These are phyloP conservation scores for Aspergillus uvarum DNA, from an alignment of 2,329 filamentous ascomycete genomes.

Conservation along the genomic window DNA sequence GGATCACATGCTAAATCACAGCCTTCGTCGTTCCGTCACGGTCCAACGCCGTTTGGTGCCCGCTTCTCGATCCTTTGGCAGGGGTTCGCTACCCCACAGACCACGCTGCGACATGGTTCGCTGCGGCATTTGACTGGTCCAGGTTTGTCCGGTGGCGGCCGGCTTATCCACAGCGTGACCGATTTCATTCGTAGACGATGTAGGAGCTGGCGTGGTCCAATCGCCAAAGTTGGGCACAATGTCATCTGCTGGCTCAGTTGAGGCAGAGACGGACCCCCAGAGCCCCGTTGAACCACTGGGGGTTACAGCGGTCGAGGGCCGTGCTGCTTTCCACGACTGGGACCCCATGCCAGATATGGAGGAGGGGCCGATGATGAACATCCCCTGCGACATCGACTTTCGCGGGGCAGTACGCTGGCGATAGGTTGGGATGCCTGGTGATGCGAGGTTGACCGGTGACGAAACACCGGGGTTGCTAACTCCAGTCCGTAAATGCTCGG, in stretches of 20 bases:
- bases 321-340: conserved; percentile 25
- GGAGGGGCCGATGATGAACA: conserved; percentile 27
- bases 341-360: conserved; percentile 16
- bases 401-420: conserved; percentile 35
- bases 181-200: conserved; percentile 1
- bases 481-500: conserved; percentile 59
- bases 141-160: conserved; percentile 3
- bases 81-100: conserved; percentile 38
- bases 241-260: conserved; percentile 30
- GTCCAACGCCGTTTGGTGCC: conserved; percentile 40
- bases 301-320: conserved; percentile 19
- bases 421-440: conserved; percentile 30
- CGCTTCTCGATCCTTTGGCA: conserved; percentile 30
- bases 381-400: conserved; percentile 26
- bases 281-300: conserved; percentile 32
- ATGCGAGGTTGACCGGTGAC: conserved; percentile 23
- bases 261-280: conserved; percentile 34
- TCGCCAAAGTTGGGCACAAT: conserved; percentile 39
- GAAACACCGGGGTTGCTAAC: conserved; percentile 30
- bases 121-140: conserved; percentile 27
- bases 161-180: background rate
- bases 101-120: conserved; percentile 35
- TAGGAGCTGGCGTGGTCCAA: conserved; percentile 22
- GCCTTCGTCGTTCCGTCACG: conserved; percentile 35
- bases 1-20: background rate